Percentiles rank a stretch among this genome's conserved stretches.
Conservation (phyloP, 192 early-diverging fungal species). For the Lunasporangiospora selenospora region DNA sequence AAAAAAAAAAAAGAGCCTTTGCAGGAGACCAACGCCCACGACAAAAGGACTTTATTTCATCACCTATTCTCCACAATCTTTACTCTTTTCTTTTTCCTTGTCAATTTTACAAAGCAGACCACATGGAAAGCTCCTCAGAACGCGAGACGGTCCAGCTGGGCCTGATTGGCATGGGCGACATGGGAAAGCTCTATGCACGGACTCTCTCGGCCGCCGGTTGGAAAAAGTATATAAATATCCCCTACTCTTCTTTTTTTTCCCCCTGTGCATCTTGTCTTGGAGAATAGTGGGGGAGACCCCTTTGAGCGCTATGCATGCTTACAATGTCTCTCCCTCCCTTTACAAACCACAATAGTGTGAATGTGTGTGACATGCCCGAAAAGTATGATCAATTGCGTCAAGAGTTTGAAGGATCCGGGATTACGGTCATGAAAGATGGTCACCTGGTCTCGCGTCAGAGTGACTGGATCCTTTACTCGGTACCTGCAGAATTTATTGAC, state of each 20-base stretch:
- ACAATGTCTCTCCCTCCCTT: background rate
- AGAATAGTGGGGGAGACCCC: background rate
- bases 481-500: constrained; percentile 91
- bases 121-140: constrained; percentile 23
- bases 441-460: constrained; percentile 81
- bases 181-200: constrained; percentile 90
- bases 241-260: background rate
- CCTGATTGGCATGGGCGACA: constrained; percentile 95
- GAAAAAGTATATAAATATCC: constrained; percentile 65
- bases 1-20: too few species aligned
- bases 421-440: constrained; percentile 82
- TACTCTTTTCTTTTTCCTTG: constrained; percentile 1
- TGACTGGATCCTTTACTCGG: constrained; percentile 94
- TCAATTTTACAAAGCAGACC: background rate
- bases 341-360: constrained; percentile 60
- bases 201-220: constrained; percentile 78
- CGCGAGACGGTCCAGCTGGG: constrained; percentile 78
- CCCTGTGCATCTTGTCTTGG: background rate
- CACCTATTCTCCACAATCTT: background rate
- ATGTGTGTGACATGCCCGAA: constrained; percentile 87
- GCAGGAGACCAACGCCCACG: too few species aligned
- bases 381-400: constrained; percentile 70
- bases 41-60: too few species aligned
- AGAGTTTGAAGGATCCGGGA: constrained; percentile 60
- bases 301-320: background rate